Base-by-base conservation (phyloP, 1,284 basidiomycete species). In the Hymenochaete sp. region DNA sequence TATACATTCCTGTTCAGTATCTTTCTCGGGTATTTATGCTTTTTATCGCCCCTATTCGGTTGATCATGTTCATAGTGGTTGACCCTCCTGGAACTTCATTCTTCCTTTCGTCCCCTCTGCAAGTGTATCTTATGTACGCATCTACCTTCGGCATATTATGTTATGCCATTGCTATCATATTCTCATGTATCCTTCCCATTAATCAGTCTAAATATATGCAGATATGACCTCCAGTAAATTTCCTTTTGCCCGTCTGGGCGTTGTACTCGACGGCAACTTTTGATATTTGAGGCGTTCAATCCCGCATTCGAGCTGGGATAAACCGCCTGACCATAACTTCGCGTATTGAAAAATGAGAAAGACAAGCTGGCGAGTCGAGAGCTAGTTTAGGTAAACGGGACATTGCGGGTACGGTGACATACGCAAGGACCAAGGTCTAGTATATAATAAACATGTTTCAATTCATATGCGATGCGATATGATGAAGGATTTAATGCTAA, bases 251-350 rank as follows among this genome's bases (percentile, higher is more conserved):
- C n/a, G 28, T 29, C 28, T 29, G 28, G n/a, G n/a, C n/a, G n/a
- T n/a, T n/a, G n/a, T n/a, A n/a, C n/a, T n/a, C n/a, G n/a, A n/a
- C n/a, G n/a, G n/a, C n/a, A n/a, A n/a, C n/a, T n/a, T n/a, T n/a
- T n/a, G n/a, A n/a, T n/a, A 18, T 16, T 8, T 13, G 9, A 11
- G 11, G 19, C 22, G 19, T 14, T 26, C 60, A 93, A 61, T 93
- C 89, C 43, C 92, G 78, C 90, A 93, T 93, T 14, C 93, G 72
- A 0, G 92, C 89, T 1, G 93, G 92, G 36, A 93, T 79, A 62
- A 93, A 97, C 44, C 93, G 68, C 27, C 89, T 72, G 10, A 98
- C 64, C 0, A 84, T 74, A 1, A 98, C 86, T 62, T 98, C 96
- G 41, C 86, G 72, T 5, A 97, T 72, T 4, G 79, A 77, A 57